Percentiles rank a stretch among this genome's conserved stretches.
Evolutionary conservation across 306 rosid species (phyloP).

Genomic region (Citrullus mucosospermus): DNA sequence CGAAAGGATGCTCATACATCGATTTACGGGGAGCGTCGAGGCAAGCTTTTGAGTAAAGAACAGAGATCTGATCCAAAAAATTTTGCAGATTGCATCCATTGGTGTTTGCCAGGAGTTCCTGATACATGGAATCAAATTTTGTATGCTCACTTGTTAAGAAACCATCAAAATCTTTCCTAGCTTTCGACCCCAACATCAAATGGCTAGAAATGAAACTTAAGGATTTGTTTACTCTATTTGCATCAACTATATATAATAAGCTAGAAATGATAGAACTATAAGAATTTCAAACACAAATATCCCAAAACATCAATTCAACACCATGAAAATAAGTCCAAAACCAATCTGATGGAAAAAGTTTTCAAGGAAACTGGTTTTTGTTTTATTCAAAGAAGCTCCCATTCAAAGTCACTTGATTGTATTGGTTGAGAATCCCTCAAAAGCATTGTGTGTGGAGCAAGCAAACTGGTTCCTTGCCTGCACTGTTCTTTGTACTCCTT

Average conservation of each 20-base stretch:
- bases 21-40: constrained; percentile 61
- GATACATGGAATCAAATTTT: constrained; percentile 83
- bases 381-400: constrained; percentile 63
- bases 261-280: too few relatives aligned
- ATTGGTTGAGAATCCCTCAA: constrained; percentile 15
- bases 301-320: neutral
- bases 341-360: constrained; percentile 13
- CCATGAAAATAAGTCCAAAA: neutral
- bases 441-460: neutral
- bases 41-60: constrained; percentile 66
- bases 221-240: neutral
- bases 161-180: constrained; percentile 31
- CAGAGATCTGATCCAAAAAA: constrained; percentile 64
- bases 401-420: constrained; percentile 40
- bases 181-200: neutral
- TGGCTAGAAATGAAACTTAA: neutral
- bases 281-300: neutral
- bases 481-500: constrained; percentile 58
- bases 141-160: constrained; percentile 56
- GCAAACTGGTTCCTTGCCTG: constrained; percentile 14
- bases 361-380: constrained; percentile 7
- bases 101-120: constrained; percentile 97
- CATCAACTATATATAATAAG: neutral
- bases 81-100: constrained; percentile 80
- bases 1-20: constrained; percentile 84